These are phyloP conservation scores for Beauveria caledonica DNA, from an alignment of 2,329 filamentous ascomycete genomes.

Conservation along the genomic window DNA sequence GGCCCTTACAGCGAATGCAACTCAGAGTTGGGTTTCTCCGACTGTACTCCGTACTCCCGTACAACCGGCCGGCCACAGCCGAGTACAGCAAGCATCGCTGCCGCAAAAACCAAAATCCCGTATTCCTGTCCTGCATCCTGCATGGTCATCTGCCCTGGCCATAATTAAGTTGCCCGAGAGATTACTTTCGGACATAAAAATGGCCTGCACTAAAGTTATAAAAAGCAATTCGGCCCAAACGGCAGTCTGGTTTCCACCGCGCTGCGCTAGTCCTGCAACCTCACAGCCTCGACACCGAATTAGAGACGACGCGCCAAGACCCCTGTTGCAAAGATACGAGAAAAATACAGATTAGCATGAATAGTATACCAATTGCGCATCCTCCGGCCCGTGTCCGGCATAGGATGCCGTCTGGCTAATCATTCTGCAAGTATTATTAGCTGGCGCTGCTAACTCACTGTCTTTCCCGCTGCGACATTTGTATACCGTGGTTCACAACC, in stretches of 20 bases:
- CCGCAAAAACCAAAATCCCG: too few species aligned
- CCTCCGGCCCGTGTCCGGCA: background rate
- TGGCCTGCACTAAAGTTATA: background rate
- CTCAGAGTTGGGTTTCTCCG: too few species aligned
- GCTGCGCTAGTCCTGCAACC: background rate
- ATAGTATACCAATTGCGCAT: background rate
- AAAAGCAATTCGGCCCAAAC: slow-evolving; percentile 2
- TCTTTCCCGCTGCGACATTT: too few species aligned
- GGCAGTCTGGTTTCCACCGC: background rate
- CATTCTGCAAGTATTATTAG: too few species aligned
- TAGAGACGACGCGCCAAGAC: background rate
- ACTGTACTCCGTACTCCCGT: too few species aligned
- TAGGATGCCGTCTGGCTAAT: background rate
- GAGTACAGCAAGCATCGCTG: too few species aligned
- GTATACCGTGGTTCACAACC: background rate
- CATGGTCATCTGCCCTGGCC: background rate
- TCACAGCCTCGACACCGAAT: background rate
- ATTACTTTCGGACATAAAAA: too few species aligned
- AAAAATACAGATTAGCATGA: background rate
- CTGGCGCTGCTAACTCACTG: background rate
- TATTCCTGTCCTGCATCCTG: background rate
- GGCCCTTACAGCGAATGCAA: too few species aligned
- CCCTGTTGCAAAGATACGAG: slow-evolving; percentile 4
- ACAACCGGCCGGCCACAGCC: too few species aligned
- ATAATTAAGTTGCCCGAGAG: too few species aligned